Evolutionary conservation across 805 yeast genomes (phyloP).

Genomic region (Tetrapisispora pingtungensis): DNA sequence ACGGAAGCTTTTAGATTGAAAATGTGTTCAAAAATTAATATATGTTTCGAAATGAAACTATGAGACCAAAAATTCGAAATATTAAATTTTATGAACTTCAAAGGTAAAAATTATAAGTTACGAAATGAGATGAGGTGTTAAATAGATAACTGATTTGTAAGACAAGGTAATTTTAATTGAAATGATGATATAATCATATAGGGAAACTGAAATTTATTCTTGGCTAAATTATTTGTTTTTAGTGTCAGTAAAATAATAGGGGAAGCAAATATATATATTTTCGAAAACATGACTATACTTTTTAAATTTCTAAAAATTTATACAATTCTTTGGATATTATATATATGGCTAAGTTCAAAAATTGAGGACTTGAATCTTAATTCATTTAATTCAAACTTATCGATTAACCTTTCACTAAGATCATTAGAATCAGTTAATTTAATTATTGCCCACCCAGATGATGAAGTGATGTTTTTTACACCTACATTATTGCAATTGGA

Average conservation of each 20-base stretch:
- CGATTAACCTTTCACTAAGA: not conserved
- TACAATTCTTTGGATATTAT: not conserved
- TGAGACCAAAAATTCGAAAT: not conserved
- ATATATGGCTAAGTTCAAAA: not conserved
- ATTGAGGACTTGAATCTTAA: not conserved
- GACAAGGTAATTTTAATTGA: no score
- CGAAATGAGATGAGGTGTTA: no score
- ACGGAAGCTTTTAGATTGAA: not conserved
- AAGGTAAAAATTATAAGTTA: no score
- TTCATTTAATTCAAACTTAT: not conserved
- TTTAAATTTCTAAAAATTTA: slow-evolving; percentile 1
- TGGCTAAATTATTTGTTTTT: no score
- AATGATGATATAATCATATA: no score
- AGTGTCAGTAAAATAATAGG: not conserved
- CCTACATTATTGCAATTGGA: slow-evolving; percentile 38
- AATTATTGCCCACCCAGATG: slow-evolving; percentile 93
- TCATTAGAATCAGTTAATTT: slow-evolving; percentile 14
- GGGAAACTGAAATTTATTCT: no score
- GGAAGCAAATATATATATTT: not conserved
- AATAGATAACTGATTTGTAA: no score
- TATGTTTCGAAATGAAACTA: not conserved
- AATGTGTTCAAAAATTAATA: not conserved
- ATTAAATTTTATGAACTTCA: no score
- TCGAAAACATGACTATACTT: not conserved
- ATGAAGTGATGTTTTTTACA: slow-evolving; percentile 93